Conservation (phyloP, 2,329 filamentous ascomycete species). For the Aspergillus sp. region DNA sequence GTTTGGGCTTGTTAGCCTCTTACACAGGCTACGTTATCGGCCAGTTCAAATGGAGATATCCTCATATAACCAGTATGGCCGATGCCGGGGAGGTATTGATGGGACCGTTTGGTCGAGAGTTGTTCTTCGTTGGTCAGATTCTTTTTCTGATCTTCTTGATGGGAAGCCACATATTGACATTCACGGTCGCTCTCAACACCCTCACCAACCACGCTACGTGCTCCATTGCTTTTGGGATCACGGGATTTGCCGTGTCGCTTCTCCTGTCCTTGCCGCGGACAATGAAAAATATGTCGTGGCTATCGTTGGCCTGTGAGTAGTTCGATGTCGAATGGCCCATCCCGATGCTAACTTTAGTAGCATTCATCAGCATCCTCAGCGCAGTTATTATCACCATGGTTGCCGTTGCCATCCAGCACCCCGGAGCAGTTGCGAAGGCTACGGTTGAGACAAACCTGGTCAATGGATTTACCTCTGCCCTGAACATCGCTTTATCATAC, state of each 20-base stretch:
- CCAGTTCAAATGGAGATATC: constrained; percentile 56
- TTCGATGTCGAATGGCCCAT: neutral
- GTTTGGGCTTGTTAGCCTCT: constrained; percentile 53
- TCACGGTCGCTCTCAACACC: constrained; percentile 64
- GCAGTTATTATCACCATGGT: constrained; percentile 66
- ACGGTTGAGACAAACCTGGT: constrained; percentile 44
- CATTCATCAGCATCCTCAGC: constrained; percentile 61
- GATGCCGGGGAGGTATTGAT: constrained; percentile 63
- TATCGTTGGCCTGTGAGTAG: constrained; percentile 52
- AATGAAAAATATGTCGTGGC: constrained; percentile 57
- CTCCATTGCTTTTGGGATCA: constrained; percentile 59
- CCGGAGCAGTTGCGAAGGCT: constrained; percentile 30
- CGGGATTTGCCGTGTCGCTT: constrained; percentile 57
- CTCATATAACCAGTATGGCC: constrained; percentile 62
- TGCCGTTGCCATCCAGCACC: constrained; percentile 54
- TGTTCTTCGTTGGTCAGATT: constrained; percentile 59
- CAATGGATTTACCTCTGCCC: constrained; percentile 57
- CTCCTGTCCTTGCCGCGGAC: constrained; percentile 59
- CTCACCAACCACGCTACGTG: constrained; percentile 60
- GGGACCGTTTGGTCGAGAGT: constrained; percentile 58
- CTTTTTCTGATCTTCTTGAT: constrained; percentile 66
- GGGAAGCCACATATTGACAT: constrained; percentile 66
- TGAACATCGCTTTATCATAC: constrained; percentile 68
- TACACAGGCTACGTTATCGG: constrained; percentile 60
- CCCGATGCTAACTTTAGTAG: neutral